phyloP scores from a whole-genome alignment of 2,329 filamentous ascomycete genomes.

The Alternaria infectoria region DNA sequence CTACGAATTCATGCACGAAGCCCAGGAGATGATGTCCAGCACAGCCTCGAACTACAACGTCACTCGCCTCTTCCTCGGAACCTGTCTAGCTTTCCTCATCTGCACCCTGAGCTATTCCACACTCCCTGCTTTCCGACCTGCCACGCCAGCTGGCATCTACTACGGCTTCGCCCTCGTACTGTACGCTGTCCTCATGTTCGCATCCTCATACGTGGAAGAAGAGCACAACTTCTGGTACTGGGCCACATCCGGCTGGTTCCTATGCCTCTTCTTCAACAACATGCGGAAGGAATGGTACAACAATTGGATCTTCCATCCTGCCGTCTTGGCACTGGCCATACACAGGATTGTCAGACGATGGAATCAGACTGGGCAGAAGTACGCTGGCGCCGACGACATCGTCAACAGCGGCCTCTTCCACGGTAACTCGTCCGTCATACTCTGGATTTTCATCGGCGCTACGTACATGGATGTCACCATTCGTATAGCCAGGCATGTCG shows the following conservation, averaged over 20 bases:
- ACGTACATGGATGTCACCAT: constrained; percentile 70
- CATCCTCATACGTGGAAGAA: constrained; percentile 96
- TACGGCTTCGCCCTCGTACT: constrained; percentile 46
- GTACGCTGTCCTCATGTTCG: constrained; percentile 94
- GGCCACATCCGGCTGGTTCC: constrained; percentile 73
- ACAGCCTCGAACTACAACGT: constrained; percentile 94
- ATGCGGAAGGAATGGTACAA: constrained; percentile 37
- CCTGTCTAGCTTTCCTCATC: constrained; percentile 53
- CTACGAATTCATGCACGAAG: constrained; percentile 67
- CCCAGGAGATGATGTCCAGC: constrained; percentile 82
- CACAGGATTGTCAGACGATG: constrained; percentile 76
- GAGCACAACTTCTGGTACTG: constrained; percentile 99
- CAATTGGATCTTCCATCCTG: constrained; percentile 39
- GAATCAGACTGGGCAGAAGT: constrained; percentile 98
- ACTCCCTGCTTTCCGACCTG: constrained; percentile 49
- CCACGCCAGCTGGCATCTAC: constrained; percentile 58
- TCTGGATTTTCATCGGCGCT: constrained; percentile 76
- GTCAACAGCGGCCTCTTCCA: constrained; percentile 63
- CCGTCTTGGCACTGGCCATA: constrained; percentile 61
- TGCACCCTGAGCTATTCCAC: constrained; percentile 47
- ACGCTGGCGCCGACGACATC: constrained; percentile 87
- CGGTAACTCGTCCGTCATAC: constrained; percentile 61
- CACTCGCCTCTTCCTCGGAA: constrained; percentile 61
- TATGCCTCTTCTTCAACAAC: constrained; percentile 54
- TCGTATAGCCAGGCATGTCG: constrained; percentile 49